Percentiles rank a stretch among this genome's conserved stretches.
Conservation (phyloP, 192 early-diverging fungal genomes). For the Hyaloraphidium curvatum region DNA sequence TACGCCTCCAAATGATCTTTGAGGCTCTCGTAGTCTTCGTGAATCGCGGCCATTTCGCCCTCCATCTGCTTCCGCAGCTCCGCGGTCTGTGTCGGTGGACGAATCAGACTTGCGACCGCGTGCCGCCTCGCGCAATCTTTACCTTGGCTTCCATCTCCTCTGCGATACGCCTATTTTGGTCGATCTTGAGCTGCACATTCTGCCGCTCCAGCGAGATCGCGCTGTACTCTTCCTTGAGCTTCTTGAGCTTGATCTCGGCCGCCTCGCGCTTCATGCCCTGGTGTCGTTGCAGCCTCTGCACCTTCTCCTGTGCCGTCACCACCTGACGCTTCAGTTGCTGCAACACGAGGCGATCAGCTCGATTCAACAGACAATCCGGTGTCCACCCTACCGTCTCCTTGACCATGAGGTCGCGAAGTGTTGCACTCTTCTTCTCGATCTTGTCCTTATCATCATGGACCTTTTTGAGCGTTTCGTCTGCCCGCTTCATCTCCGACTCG, state of each 20-base stretch:
- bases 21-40: too few relatives aligned
- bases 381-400: slow-evolving; percentile 14
- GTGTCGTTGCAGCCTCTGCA: slow-evolving; percentile 22
- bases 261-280: slow-evolving; percentile 17
- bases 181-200: slow-evolving; percentile 13
- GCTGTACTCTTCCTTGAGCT: slow-evolving; percentile 18
- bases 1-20: too few relatives aligned
- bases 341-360: slow-evolving; percentile 1
- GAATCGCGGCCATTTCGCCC: too few relatives aligned
- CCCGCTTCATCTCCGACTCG: slow-evolving; percentile 26
- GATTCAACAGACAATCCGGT: background rate
- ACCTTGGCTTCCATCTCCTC: slow-evolving; percentile 22
- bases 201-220: slow-evolving; percentile 7
- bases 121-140: too few relatives aligned
- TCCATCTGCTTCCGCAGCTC: too few relatives aligned
- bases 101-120: too few relatives aligned
- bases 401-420: slow-evolving; percentile 15
- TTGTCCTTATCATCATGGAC: slow-evolving; percentile 18
- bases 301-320: slow-evolving; percentile 21
- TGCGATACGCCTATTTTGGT: slow-evolving; percentile 11
- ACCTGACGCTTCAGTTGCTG: slow-evolving; percentile 26
- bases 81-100: too few relatives aligned
- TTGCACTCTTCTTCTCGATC: slow-evolving; percentile 16
- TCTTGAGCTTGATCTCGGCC: slow-evolving; percentile 10
- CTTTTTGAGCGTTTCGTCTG: slow-evolving; percentile 18